Evolutionary conservation across 176 grass and related monocot species (phyloP).

Genomic region (Secale cereale): DNA sequence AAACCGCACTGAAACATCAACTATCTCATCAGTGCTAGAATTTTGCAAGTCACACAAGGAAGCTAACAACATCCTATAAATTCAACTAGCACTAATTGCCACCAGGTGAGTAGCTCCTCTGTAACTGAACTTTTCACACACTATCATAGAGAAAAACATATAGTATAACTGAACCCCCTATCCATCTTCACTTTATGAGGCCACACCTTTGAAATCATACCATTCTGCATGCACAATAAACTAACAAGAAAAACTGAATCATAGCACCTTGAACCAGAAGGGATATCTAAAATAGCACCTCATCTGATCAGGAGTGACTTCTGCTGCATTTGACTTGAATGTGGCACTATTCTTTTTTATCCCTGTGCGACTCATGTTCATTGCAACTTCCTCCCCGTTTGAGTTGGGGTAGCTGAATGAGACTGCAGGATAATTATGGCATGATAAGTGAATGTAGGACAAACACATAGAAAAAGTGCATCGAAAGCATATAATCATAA

Average conservation of each 20-base stretch:
- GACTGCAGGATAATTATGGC: slow-evolving; percentile 40
- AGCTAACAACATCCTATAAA: neutral
- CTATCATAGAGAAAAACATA: slow-evolving; percentile 5
- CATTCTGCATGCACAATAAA: slow-evolving; percentile 5
- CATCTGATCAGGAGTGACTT: slow-evolving; percentile 92
- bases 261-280: slow-evolving; percentile 11
- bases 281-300: slow-evolving; percentile 41
- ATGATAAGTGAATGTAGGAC: neutral
- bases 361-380: slow-evolving; percentile 84
- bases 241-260: neutral
- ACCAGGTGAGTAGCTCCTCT: neutral
- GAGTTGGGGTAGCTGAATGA: slow-evolving; percentile 75
- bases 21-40: neutral
- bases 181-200: neutral
- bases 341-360: slow-evolving; percentile 65
- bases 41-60: neutral
- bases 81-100: neutral
- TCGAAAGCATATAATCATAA: slow-evolving; percentile 3
- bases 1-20: neutral
- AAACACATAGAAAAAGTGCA: slow-evolving; percentile 15
- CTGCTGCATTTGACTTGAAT: slow-evolving; percentile 68
- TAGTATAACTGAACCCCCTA: slow-evolving; percentile 4
- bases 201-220: neutral
- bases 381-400: slow-evolving; percentile 66
- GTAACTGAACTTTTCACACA: neutral